Base-by-base conservation (phyloP, 768 basidiomycete genomes). In the Boletus reticulatus region DNA sequence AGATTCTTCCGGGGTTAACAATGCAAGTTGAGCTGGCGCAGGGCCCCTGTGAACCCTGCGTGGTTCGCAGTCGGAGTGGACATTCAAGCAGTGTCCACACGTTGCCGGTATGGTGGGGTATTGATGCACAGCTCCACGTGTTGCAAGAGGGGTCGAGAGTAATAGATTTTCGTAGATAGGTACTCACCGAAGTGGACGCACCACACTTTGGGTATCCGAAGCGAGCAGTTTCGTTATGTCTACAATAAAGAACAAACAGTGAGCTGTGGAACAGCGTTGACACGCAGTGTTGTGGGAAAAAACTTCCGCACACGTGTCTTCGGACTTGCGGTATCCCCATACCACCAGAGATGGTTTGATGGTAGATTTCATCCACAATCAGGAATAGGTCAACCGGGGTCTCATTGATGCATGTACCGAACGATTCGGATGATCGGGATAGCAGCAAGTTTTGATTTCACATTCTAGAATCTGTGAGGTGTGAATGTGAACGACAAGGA, bases 401-500 rank as follows among this genome's bases (percentile, higher is more conserved):
- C 66, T 56, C 45, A 22, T n/a, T 48, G 58, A 53, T 52, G 27
- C 52, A 62, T 42, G 48, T 29, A 43, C 32, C 27, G 54, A 55
- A 58, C 37, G 48, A 47, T 50, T 63, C 58, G 57, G 65, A 56
- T 50, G 67, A 65, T 65, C 63, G 62, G 55, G 50, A 59, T 61
- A 44, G 52, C 50, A 37, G 46, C 27, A 48, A 46, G 19, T 22
- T 48, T 29, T 53, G 47, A 59, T 45, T 56, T 57, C 58, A 60
- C 55, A 49, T 63, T 70, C 66, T 63, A 58, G 67, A 68, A 56
- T 43, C 44, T 16, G 57, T 43, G 53, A 50, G 53, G 57, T 44
- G 57, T 51, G 62, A 65, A 64, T 55, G 67, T 64, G 67, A 57
- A 50, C 62, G 29, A 59, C 55, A 67, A 58, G 68, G 62, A 48